A percentile compares a stretch with the other conserved stretches of the same genome.
Conservation (phyloP, 2,329 filamentous ascomycete species). For the Boeremia lycopersici region DNA sequence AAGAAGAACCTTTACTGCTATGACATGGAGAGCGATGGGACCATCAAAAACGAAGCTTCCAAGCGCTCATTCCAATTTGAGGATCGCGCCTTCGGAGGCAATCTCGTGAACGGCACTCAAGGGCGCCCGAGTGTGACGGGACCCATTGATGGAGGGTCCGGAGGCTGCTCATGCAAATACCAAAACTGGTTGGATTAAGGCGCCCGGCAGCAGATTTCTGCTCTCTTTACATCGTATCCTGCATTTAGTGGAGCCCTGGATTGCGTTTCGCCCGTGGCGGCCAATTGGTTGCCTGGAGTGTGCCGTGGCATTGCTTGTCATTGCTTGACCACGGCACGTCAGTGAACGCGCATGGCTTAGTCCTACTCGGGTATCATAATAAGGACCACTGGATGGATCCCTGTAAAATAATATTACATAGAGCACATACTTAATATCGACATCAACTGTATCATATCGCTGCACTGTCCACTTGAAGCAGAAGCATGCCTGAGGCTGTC, state of each 20-base stretch:
- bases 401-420: constrained; percentile 16
- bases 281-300: constrained; percentile 13
- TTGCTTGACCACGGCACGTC: constrained; percentile 11
- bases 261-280: constrained; percentile 21
- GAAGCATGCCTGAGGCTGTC: no score
- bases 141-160: constrained; percentile 62
- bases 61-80: constrained; percentile 59
- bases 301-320: constrained; percentile 16
- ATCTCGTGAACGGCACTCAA: constrained; percentile 57
- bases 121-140: constrained; percentile 52
- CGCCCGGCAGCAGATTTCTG: constrained; percentile 6
- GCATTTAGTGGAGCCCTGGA: constrained; percentile 26
- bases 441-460: background rate
- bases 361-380: constrained; percentile 6
- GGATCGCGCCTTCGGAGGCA: constrained; percentile 57
- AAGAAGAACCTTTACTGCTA: constrained; percentile 68
- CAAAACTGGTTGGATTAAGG: constrained; percentile 55
- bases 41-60: constrained; percentile 47
- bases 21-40: constrained; percentile 56
- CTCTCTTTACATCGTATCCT: constrained; percentile 10
- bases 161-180: constrained; percentile 66
- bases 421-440: constrained; percentile 24
- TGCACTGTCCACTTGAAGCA: background rate
- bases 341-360: constrained; percentile 3
- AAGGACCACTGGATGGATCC: constrained; percentile 24